Base-by-base conservation (phyloP, 768 basidiomycete species). In the Psilocybe cubensis region DNA sequence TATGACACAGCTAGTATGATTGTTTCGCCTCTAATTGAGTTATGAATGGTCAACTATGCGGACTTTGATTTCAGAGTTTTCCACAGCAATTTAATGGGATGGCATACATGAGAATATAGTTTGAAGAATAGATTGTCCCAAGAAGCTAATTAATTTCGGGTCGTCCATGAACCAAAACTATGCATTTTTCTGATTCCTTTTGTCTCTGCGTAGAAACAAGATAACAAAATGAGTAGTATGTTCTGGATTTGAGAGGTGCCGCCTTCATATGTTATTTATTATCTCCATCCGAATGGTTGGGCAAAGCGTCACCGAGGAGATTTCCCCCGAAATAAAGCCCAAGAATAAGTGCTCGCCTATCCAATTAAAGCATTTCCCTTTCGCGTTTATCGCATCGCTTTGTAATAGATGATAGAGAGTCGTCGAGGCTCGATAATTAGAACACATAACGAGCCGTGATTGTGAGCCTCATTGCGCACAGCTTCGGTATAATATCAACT, bases 131-230 rank as follows among this genome's bases (percentile, higher is more conserved):
- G 46, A 40, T 53, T 60, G 60, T 40, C 56, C 46, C 45, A 35
- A 55, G 58, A 64, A 59, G 60, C 35, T 11, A 44, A 44, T 64
- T 64, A 55, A 64, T 64, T 59, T 61, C 63, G 63, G 63, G 52
- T 41, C 46, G 23, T 40, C 41, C 56, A 14, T 24, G 29, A 29
- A 46, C 46, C 50, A 46, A 9, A 40, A 43, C 27, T 47, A 21
- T 27, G 43, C 25, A 55, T 33, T 41, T 28, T n/a, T 38, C 12
- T 38, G 43, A 41, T 40, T 46, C 52, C 55, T 51, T 20, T 47
- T 52, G 31, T 41, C 50, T 3, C 35, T 23, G 35, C 18, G 33
- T 14, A 38, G 7, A 20, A 4, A 20, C 23, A 18, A 23, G 14
- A 14, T 10, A 24, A 14, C 44, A 12, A 24, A 24, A 52, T 40